phyloP scores from a whole-genome alignment of 208 protist species.

The Strigomonas culicis region DNA sequence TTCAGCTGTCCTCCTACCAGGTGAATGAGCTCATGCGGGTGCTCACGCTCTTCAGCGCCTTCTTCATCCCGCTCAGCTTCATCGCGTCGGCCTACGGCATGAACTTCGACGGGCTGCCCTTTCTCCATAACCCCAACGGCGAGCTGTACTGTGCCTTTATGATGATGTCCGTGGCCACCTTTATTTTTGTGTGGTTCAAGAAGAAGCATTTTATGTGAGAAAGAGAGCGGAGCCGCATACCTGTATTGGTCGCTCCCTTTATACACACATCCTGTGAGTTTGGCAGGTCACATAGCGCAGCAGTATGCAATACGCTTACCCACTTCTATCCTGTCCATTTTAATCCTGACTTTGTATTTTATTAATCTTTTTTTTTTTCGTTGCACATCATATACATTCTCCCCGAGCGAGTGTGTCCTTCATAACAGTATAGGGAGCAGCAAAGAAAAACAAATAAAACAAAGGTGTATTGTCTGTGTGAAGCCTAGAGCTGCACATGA shows the following conservation, averaged over 20 bases:
- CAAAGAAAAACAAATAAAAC: too few relatives aligned
- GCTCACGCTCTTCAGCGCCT: slow-evolving; percentile 79
- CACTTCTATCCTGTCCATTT: not conserved
- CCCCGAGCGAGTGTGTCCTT: too few relatives aligned
- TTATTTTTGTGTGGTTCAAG: slow-evolving; percentile 68
- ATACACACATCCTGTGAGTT: not conserved
- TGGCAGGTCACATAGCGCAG: too few relatives aligned
- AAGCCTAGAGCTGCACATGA: not conserved
- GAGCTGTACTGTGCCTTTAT: slow-evolving; percentile 49
- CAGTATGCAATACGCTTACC: too few relatives aligned
- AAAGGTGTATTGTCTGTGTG: not conserved
- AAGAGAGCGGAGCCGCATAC: slow-evolving; percentile 6
- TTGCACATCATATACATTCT: not conserved
- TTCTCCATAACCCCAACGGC: slow-evolving; percentile 40
- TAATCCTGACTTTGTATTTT: not conserved
- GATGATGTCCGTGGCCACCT: slow-evolving; percentile 42
- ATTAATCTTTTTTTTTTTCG: not conserved
- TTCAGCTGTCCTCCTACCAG: slow-evolving; percentile 80
- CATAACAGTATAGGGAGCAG: too few relatives aligned
- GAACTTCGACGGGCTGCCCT: slow-evolving; percentile 78
- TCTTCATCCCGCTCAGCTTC: slow-evolving; percentile 86
- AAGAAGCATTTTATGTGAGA: slow-evolving; percentile 51
- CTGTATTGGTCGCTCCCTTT: not conserved
- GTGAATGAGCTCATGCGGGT: slow-evolving; percentile 86
- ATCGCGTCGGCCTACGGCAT: slow-evolving; percentile 82